Percentiles rank a stretch among this genome's conserved stretches.
Conservation (phyloP, 305 asterid genomes). For the Fraxinus nigra region DNA sequence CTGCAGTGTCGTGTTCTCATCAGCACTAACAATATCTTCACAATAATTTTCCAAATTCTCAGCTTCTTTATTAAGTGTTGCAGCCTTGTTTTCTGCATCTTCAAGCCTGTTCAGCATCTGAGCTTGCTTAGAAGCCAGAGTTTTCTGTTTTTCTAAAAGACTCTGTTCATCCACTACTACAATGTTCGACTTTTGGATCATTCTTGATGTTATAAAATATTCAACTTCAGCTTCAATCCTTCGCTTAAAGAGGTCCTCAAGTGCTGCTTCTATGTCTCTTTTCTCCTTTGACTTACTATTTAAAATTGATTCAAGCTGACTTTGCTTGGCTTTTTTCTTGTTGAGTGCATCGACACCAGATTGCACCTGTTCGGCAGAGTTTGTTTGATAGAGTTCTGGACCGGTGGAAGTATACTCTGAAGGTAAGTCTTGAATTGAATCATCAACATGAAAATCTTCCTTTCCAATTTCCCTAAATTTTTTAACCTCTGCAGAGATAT, state of each 20-base stretch:
- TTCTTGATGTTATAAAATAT: slow-evolving; percentile 41
- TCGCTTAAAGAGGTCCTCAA: slow-evolving; percentile 32
- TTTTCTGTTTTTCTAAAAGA: too few relatives aligned
- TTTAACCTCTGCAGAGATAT: slow-evolving; percentile 53
- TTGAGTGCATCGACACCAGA: background rate
- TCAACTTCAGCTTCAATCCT: too few relatives aligned
- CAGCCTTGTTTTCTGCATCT: slow-evolving; percentile 36
- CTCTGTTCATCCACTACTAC: slow-evolving; percentile 14
- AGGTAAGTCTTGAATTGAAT: too few relatives aligned
- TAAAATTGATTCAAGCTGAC: slow-evolving; percentile 30
- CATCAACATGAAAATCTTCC: slow-evolving; percentile 19
- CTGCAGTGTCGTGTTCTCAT: slow-evolving; percentile 47
- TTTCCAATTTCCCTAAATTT: slow-evolving; percentile 50
- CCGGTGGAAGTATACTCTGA: background rate
- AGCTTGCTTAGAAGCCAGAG: slow-evolving; percentile 20
- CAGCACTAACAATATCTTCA: slow-evolving; percentile 33
- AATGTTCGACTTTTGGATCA: slow-evolving; percentile 36
- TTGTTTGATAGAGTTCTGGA: slow-evolving; percentile 2
- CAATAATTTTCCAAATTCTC: slow-evolving; percentile 34
- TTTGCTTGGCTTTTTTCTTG: slow-evolving; percentile 26
- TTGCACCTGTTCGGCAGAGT: slow-evolving; percentile 17
- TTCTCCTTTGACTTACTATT: slow-evolving; percentile 17
- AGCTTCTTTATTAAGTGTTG: slow-evolving; percentile 30
- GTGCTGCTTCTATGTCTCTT: slow-evolving; percentile 36
- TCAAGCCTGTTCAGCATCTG: slow-evolving; percentile 30